Base-by-base conservation (phyloP, 2,329 filamentous ascomycete species). In the Microdochium nivale region DNA sequence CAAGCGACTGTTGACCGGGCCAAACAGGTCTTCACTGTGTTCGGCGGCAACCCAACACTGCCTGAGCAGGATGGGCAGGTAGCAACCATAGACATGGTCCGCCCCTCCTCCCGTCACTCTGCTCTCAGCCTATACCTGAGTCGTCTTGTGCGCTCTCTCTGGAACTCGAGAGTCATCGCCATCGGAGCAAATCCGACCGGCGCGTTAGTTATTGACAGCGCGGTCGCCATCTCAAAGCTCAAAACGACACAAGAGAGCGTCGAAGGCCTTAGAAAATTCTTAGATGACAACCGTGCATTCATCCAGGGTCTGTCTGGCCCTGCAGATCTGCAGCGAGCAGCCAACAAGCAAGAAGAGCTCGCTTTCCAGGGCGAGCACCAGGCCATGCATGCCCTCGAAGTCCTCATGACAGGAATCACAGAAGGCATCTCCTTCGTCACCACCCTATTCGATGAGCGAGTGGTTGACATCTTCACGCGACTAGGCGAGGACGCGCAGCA, bases 341-440 rank as follows among this genome's bases (percentile, higher is more conserved):
- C 82, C 0, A 94, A 84, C 52, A 86, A 92, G 56, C 88, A 96
- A 64, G 94, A 96, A 60, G 92, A 97, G 67, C 81, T 96, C 48
- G 89, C 91, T 1, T 76, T 96, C 23, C 92, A 96, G 66, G 92
- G 90, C 14, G 94, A 99, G 67, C 92, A 99, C 65, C 88, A 95
- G 60, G 91, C 91, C 11, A 78, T 99, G 57, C 87, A 94, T 62
- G 90, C 90, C 2, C 74, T 99, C 48, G 82, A 95, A 55, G 84
- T 87, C 57, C 76, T 99, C 24, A 89, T 96, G 67, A 85, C 86
- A 51, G 90, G 90, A 66, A 94, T 96, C 37, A 91, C 94, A 8
- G 94, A 99, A 67, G 94, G 94, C 3, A 96, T 99, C 49, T 95
- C 92, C 0, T 99, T 99, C 60, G 90, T 96, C 3, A 78, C 92